Evolutionary conservation across 352 stramenopile genomes (phyloP).

Genomic region (Globisporangium cederbergense): DNA sequence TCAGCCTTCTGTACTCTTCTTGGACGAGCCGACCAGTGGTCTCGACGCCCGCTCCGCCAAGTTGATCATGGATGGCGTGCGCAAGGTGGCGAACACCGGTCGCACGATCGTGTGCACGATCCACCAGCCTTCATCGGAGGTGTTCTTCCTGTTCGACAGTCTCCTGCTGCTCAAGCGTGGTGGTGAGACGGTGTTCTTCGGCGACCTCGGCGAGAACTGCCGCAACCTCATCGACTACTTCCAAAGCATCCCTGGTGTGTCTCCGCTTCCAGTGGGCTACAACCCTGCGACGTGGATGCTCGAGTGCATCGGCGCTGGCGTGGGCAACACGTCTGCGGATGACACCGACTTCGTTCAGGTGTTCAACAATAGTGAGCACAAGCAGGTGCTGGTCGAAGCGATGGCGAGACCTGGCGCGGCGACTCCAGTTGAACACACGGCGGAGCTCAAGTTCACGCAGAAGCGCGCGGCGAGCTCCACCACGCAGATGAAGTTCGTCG

Average conservation of each 20-base stretch:
- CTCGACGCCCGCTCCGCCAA: constrained; percentile 83
- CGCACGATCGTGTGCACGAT: constrained; percentile 88
- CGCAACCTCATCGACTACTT: too few species aligned
- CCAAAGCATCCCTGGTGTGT: too few species aligned
- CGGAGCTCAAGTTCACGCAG: constrained; percentile 3
- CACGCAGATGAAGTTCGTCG: constrained; percentile 20
- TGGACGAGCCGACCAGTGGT: constrained; percentile 78
- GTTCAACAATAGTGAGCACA: too few species aligned
- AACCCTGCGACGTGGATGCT: constrained; percentile 28
- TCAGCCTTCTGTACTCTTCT: constrained; percentile 79
- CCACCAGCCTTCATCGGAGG: constrained; percentile 84
- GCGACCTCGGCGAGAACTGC: not conserved
- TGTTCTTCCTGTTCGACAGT: constrained; percentile 85
- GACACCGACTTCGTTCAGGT: too few species aligned
- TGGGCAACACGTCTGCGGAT: too few species aligned
- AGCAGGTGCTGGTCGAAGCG: too few species aligned
- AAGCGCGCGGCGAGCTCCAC: constrained; percentile 17
- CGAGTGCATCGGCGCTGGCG: constrained; percentile 20
- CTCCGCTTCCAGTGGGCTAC: not conserved
- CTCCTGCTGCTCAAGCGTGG: constrained; percentile 62
- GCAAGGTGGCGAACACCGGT: constrained; percentile 73
- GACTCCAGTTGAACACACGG: too few species aligned
- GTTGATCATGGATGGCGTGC: constrained; percentile 80
- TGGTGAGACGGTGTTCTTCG: constrained; percentile 33
- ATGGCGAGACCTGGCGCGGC: too few species aligned